phyloP scores from a whole-genome alignment of 1,139 yeast species.

The Geotrichum aggregatum region DNA sequence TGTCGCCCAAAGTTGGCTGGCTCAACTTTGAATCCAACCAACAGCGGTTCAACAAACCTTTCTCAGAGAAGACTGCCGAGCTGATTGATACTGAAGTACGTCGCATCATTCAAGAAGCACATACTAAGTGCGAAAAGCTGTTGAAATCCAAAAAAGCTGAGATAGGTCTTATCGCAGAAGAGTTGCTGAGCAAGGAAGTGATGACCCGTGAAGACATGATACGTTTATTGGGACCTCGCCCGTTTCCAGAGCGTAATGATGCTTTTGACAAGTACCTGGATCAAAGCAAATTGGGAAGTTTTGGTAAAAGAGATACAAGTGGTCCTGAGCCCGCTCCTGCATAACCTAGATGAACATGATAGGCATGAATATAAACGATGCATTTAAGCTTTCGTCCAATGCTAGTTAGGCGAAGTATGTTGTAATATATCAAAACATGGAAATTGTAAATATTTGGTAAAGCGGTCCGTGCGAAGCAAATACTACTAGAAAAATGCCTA shows the following conservation, averaged over 20 bases:
- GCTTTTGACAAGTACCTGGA: slow-evolving; percentile 80
- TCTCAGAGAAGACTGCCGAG: slow-evolving; percentile 79
- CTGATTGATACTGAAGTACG: slow-evolving; percentile 80
- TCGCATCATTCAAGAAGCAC: slow-evolving; percentile 73
- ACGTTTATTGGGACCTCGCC: slow-evolving; percentile 79
- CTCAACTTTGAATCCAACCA: slow-evolving; percentile 68
- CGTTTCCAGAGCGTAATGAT: slow-evolving; percentile 79
- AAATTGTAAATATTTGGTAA: too few relatives aligned
- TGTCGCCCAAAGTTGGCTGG: slow-evolving; percentile 83
- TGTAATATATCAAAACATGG: too few relatives aligned
- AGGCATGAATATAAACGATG: too few relatives aligned
- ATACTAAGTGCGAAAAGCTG: slow-evolving; percentile 62
- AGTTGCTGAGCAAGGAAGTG: slow-evolving; percentile 75
- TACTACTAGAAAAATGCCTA: too few relatives aligned
- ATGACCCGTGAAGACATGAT: slow-evolving; percentile 89
- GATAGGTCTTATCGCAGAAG: slow-evolving; percentile 82
- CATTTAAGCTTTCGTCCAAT: too few relatives aligned
- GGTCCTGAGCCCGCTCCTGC: slow-evolving; percentile 2
- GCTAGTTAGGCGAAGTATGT: too few relatives aligned
- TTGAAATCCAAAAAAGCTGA: slow-evolving; percentile 62
- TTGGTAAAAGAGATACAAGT: slow-evolving; percentile 5
- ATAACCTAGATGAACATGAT: too few relatives aligned
- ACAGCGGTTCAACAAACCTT: slow-evolving; percentile 67
- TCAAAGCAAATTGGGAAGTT: slow-evolving; percentile 17
- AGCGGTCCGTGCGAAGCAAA: too few relatives aligned